Conservation (phyloP, 176 grass and related monocot genomes). For the Urochloa ruziziensis region DNA sequence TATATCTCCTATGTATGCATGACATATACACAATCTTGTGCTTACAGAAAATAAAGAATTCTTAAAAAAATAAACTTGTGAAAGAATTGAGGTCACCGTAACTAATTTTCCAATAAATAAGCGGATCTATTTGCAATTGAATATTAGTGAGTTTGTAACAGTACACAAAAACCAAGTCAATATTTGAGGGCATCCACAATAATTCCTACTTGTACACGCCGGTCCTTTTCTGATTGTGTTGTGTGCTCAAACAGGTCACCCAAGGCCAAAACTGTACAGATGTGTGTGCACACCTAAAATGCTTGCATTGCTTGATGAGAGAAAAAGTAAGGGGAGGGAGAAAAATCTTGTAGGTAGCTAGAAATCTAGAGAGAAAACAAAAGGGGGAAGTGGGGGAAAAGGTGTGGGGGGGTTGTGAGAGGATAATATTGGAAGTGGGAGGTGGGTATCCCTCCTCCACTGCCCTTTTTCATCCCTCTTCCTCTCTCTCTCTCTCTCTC, state of each 20-base stretch:
- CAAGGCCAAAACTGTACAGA: constrained; percentile 44
- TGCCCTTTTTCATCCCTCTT: constrained; percentile 41
- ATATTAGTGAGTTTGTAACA: not conserved
- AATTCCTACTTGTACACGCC: constrained; percentile 17
- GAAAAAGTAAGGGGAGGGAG: not conserved
- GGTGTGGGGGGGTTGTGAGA: constrained; percentile 42
- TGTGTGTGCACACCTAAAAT: constrained; percentile 35
- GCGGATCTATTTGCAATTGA: not conserved
- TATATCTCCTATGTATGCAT: not conserved
- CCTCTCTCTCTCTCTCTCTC: too few species aligned
- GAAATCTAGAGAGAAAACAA: constrained; percentile 47
- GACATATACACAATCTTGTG: not conserved
- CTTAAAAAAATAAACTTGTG: not conserved
- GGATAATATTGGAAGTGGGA: constrained; percentile 83
- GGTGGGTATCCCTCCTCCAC: constrained; percentile 71
- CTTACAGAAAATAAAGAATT: not conserved
- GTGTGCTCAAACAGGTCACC: constrained; percentile 41
- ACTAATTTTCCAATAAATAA: not conserved
- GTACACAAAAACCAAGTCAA: not conserved
- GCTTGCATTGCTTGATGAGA: constrained; percentile 25
- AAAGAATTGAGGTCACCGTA: not conserved
- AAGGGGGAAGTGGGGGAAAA: constrained; percentile 39
- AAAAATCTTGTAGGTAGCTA: constrained; percentile 36
- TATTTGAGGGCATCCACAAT: not conserved
- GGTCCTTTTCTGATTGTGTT: constrained; percentile 29